Conservation (phyloP, 1,284 basidiomycete genomes). For the Cutaneotrichosporon sp. region DNA sequence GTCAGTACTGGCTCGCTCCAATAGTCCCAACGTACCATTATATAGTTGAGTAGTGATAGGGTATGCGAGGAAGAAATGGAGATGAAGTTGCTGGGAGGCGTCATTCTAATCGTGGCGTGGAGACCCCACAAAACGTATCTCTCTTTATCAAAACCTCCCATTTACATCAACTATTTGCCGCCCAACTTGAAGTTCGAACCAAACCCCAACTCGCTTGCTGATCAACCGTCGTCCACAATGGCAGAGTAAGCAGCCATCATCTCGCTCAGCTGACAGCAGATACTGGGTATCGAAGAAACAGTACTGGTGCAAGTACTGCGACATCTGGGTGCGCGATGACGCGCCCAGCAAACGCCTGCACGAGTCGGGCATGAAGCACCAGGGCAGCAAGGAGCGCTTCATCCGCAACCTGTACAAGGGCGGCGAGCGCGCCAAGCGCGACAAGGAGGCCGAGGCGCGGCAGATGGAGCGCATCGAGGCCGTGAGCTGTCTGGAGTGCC, state of each 20-base stretch:
- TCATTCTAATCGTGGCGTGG: too few relatives aligned
- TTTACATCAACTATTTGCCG: not conserved
- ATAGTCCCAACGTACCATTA: constrained; percentile 6
- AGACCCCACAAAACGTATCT: not conserved
- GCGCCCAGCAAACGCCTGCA: constrained; percentile 87
- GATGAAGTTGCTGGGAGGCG: too few relatives aligned
- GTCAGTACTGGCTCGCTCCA: not conserved
- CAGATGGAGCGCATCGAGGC: constrained; percentile 82
- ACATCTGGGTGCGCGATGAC: constrained; percentile 73
- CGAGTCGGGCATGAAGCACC: constrained; percentile 88
- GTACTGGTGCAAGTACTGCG: constrained; percentile 53
- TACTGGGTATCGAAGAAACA: constrained; percentile 54
- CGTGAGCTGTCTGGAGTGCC: constrained; percentile 50
- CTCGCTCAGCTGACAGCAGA: constrained; percentile 19
- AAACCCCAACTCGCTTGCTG: too few relatives aligned
- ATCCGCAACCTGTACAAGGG: constrained; percentile 87
- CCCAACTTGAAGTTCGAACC: not conserved
- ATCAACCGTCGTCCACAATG: constrained; percentile 15
- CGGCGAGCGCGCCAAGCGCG: constrained; percentile 81
- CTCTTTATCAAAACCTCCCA: not conserved
- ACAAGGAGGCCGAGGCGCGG: constrained; percentile 74
- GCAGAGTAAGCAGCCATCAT: constrained; percentile 25
- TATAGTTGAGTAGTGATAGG: too few relatives aligned
- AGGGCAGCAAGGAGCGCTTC: constrained; percentile 88
- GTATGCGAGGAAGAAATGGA: too few relatives aligned